These are phyloP conservation scores for Flaveria floridana DNA, from an alignment of 140 eudicot genomes.

Conservation along the genomic window DNA sequence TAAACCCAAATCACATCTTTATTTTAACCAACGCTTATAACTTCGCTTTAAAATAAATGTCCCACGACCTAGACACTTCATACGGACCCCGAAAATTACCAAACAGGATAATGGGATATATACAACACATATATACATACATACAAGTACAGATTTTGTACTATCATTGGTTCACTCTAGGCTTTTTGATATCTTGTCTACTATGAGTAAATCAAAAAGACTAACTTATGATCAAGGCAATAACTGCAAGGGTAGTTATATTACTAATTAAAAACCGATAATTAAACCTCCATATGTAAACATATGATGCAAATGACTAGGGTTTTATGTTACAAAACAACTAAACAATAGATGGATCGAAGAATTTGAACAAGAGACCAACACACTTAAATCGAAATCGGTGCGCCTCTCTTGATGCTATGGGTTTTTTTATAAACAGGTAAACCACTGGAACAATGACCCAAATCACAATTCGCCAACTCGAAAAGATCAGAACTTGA, in stretches of 20 bases:
- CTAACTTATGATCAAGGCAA: not conserved
- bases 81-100: not conserved
- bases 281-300: not conserved
- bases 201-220: not conserved
- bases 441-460: slow-evolving; percentile 59
- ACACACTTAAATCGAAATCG: slow-evolving; percentile 40
- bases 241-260: not conserved
- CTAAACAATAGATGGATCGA: not conserved
- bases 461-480: slow-evolving; percentile 63
- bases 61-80: too few species aligned
- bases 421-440: slow-evolving; percentile 81
- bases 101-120: too few species aligned
- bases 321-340: not conserved
- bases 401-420: slow-evolving; percentile 59
- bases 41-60: not conserved
- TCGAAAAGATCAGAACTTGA: slow-evolving; percentile 98
- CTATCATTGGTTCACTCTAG: not conserved
- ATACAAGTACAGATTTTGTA: not conserved
- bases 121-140: not conserved
- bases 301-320: slow-evolving; percentile 4
- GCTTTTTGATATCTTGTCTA: not conserved
- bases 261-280: not conserved
- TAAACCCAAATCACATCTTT: too few species aligned
- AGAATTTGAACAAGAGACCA: slow-evolving; percentile 23
- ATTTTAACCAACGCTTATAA: too few species aligned